phyloP scores from a whole-genome alignment of 148 eudicot genomes.

The Amaranthus cruentus region DNA sequence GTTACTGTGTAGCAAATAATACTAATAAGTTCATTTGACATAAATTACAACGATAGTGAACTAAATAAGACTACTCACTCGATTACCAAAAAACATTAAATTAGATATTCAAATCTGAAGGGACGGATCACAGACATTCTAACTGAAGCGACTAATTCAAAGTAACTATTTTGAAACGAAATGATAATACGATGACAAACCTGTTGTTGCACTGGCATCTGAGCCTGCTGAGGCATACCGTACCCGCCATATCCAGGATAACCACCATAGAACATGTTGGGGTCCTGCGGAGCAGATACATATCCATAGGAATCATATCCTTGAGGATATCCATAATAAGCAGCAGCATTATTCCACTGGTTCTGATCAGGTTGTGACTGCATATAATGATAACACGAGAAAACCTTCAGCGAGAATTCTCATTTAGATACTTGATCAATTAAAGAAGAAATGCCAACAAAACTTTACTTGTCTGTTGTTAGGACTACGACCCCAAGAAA shows the following conservation, averaged over 20 bases:
- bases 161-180: neutral
- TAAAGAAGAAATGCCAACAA: neutral
- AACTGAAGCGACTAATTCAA: neutral
- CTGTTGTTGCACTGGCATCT: slow-evolving; percentile 46
- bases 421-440: neutral
- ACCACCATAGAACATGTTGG: slow-evolving; percentile 71
- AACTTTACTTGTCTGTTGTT: slow-evolving; percentile 62
- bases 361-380: slow-evolving; percentile 64
- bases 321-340: slow-evolving; percentile 71
- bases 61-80: too few species aligned
- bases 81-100: too few species aligned
- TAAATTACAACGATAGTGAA: neutral
- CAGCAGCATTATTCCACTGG: slow-evolving; percentile 58
- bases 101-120: too few species aligned
- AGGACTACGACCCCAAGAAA: slow-evolving; percentile 97
- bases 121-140: neutral
- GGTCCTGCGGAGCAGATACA: slow-evolving; percentile 74
- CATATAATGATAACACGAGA: slow-evolving; percentile 15
- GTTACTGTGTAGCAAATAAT: slow-evolving; percentile 14
- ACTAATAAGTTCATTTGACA: neutral
- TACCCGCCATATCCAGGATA: slow-evolving; percentile 84
- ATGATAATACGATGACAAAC: slow-evolving; percentile 27
- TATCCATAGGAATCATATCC: slow-evolving; percentile 74
- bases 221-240: slow-evolving; percentile 54
- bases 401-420: neutral